These are phyloP conservation scores for Dimargaris cristalligena DNA, from an alignment of 192 early-diverging fungal genomes.

Conservation along the genomic window DNA sequence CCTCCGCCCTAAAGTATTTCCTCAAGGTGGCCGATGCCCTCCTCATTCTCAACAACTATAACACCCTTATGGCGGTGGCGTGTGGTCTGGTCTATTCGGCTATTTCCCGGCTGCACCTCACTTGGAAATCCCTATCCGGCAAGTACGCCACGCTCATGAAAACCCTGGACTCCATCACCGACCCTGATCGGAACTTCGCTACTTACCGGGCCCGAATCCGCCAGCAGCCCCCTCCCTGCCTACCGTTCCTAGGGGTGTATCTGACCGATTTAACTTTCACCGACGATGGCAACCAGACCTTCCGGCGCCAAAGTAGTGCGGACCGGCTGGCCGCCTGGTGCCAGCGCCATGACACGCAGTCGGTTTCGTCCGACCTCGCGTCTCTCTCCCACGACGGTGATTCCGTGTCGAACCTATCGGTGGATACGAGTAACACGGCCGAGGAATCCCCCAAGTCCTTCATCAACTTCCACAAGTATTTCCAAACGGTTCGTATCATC, in stretches of 20 bases:
- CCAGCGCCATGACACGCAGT: too few relatives aligned
- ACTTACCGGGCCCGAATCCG: slow-evolving; percentile 30
- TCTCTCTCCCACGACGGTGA: neutral
- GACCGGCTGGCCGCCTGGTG: slow-evolving; percentile 4
- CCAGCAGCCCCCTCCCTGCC: slow-evolving; percentile 37
- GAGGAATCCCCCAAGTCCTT: slow-evolving; percentile 11
- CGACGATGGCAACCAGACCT: slow-evolving; percentile 66
- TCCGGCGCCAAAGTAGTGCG: slow-evolving; percentile 22
- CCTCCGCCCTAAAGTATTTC: slow-evolving; percentile 51
- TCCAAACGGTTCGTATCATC: slow-evolving; percentile 40
- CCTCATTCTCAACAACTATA: slow-evolving; percentile 42
- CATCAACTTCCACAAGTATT: slow-evolving; percentile 73
- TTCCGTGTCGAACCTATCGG: neutral
- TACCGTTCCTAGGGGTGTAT: slow-evolving; percentile 67
- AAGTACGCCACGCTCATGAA: slow-evolving; percentile 50
- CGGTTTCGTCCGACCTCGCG: neutral
- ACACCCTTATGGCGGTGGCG: slow-evolving; percentile 62
- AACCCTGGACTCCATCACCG: slow-evolving; percentile 34
- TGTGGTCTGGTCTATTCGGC: slow-evolving; percentile 56
- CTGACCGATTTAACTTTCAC: slow-evolving; percentile 72
- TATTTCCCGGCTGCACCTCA: slow-evolving; percentile 49
- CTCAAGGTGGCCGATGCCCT: slow-evolving; percentile 52
- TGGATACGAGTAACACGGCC: neutral
- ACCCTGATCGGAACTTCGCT: slow-evolving; percentile 47
- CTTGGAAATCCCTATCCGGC: slow-evolving; percentile 43